A percentile compares a stretch with the other conserved stretches of the same genome.
These are phyloP conservation scores for Epichloe typhina DNA, from an alignment of 2,329 filamentous ascomycete genomes.

Conservation along the genomic window DNA sequence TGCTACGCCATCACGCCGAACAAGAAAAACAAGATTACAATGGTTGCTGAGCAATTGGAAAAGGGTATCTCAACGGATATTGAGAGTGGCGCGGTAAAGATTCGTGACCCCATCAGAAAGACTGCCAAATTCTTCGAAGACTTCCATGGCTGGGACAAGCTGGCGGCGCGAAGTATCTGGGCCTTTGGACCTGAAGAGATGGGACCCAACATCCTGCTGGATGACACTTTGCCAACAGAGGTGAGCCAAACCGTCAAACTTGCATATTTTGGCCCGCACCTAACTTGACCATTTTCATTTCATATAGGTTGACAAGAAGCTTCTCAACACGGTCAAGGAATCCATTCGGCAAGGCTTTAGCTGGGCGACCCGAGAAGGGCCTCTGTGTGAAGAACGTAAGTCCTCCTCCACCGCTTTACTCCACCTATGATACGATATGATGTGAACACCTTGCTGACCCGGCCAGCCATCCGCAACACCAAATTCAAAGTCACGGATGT, in stretches of 20 bases:
- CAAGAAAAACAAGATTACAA: conserved; percentile 98
- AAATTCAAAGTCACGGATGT: conserved; percentile 96
- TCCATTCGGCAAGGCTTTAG: conserved; percentile 92
- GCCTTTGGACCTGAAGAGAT: conserved; percentile 93
- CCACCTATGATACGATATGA: not conserved
- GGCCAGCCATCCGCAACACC: conserved; percentile 79
- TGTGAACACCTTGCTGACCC: conserved; percentile 2
- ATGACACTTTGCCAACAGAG: conserved; percentile 88
- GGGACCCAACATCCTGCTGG: conserved; percentile 89
- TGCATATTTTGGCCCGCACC: not conserved
- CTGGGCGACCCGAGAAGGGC: conserved; percentile 91
- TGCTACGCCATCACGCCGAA: conserved; percentile 97
- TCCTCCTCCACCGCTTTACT: conserved; percentile 13
- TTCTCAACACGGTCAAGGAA: conserved; percentile 76
- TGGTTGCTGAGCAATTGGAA: conserved; percentile 93
- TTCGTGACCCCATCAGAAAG: conserved; percentile 83
- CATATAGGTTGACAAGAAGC: conserved; percentile 71
- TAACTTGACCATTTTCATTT: not conserved
- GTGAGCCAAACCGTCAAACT: conserved; percentile 25
- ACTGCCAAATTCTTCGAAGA: conserved; percentile 96
- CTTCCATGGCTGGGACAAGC: conserved; percentile 90
- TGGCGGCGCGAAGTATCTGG: conserved; percentile 93
- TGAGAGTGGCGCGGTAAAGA: conserved; percentile 77
- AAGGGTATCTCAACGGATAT: conserved; percentile 93
- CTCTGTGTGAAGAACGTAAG: conserved; percentile 92